Evolutionary conservation across 805 yeast genomes (phyloP).

Genomic region (Cyberlindnera xylosilytica): DNA sequence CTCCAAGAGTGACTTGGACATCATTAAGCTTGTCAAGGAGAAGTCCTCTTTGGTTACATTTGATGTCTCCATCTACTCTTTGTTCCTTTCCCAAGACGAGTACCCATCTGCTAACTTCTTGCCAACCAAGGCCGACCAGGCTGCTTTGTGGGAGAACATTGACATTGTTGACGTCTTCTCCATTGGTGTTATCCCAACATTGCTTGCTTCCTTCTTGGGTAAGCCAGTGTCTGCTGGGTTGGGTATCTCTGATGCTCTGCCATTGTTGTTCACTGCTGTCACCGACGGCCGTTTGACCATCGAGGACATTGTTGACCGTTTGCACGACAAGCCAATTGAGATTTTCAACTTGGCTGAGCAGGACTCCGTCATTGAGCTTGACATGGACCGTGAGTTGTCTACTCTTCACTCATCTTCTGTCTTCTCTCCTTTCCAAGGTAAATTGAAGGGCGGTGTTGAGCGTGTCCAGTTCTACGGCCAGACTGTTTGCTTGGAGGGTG

Average conservation of each 20-base stretch:
- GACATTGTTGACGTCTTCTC: conserved; percentile 80
- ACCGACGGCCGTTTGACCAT: conserved; percentile 66
- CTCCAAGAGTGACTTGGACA: conserved; percentile 73
- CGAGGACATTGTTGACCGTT: conserved; percentile 65
- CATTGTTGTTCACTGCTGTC: conserved; percentile 79
- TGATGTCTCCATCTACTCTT: conserved; percentile 78
- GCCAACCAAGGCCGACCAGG: conserved; percentile 80
- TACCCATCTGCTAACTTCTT: conserved; percentile 69
- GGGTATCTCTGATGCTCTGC: conserved; percentile 78
- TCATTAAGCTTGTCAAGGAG: conserved; percentile 81
- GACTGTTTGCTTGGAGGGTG: conserved; percentile 84
- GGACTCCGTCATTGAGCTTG: conserved; percentile 76
- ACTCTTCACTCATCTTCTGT: conserved; percentile 37
- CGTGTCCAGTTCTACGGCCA: conserved; percentile 77
- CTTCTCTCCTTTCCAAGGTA: conserved; percentile 57
- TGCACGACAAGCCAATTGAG: conserved; percentile 77
- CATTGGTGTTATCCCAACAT: conserved; percentile 74
- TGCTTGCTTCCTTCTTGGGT: conserved; percentile 64
- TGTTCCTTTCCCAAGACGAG: conserved; percentile 71
- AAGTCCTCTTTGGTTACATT: conserved; percentile 82
- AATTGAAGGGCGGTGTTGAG: conserved; percentile 79
- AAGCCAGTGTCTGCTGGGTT: conserved; percentile 62
- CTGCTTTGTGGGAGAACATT: conserved; percentile 75
- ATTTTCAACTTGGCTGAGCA: conserved; percentile 84
- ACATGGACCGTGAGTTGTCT: conserved; percentile 65